Percentiles rank a stretch among this genome's conserved stretches.
These are phyloP conservation scores for Mucor velutinosus DNA, from an alignment of 371 early-diverging fungal species.

Conservation along the genomic window DNA sequence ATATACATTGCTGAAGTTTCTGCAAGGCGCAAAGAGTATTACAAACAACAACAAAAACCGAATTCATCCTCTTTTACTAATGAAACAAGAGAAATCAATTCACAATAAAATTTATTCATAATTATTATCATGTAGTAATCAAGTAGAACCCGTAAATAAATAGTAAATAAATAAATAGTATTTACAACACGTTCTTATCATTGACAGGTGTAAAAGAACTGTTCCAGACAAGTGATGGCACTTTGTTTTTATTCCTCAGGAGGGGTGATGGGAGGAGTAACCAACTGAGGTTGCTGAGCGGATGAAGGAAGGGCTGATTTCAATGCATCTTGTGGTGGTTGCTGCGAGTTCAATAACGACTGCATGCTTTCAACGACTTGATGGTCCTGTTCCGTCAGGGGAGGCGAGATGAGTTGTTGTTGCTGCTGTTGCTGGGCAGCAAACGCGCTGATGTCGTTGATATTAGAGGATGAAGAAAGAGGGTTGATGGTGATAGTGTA, in stretches of 20 bases:
- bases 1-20: too few relatives aligned
- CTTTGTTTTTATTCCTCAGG: not conserved
- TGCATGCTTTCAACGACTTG: not conserved
- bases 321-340: not conserved
- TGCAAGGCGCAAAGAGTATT: too few relatives aligned
- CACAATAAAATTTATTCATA: too few relatives aligned
- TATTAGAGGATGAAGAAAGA: not conserved
- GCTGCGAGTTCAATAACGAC: not conserved
- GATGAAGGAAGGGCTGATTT: not conserved
- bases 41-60: too few relatives aligned
- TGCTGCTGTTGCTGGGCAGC: not conserved
- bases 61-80: too few relatives aligned
- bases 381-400: not conserved
- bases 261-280: not conserved
- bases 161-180: too few relatives aligned
- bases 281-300: not conserved
- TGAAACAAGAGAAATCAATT: too few relatives aligned
- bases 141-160: too few relatives aligned
- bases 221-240: not conserved
- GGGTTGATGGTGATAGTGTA: not conserved
- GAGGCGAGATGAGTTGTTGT: conserved; percentile 6
- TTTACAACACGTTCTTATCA: too few relatives aligned
- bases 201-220: too few relatives aligned
- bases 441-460: not conserved
- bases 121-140: too few relatives aligned